phyloP scores from a whole-genome alignment of 768 basidiomycete species.

The Mycena sanguinolenta region DNA sequence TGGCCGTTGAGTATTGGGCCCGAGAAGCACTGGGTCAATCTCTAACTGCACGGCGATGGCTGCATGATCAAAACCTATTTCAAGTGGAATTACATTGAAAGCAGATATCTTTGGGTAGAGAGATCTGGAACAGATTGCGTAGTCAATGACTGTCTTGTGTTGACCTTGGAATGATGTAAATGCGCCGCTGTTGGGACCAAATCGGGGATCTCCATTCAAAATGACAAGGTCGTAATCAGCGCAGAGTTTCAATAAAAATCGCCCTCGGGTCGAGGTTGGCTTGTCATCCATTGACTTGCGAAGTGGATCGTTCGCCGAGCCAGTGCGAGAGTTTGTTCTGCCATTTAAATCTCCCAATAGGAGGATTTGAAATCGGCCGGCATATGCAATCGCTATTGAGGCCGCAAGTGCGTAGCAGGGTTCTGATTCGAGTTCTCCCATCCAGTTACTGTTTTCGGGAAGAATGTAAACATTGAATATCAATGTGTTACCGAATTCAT shows the following conservation, averaged over 20 bases:
- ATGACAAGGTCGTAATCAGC: slow-evolving; percentile 13
- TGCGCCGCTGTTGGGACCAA: slow-evolving; percentile 22
- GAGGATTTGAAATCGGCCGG: background rate
- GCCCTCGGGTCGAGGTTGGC: background rate
- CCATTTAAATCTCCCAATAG: slow-evolving; percentile 19
- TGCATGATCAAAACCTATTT: slow-evolving; percentile 16
- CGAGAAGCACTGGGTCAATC: background rate
- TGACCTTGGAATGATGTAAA: slow-evolving; percentile 29
- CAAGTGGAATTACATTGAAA: background rate
- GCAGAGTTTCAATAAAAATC: background rate
- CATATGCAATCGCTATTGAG: slow-evolving; percentile 13
- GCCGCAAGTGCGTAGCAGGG: slow-evolving; percentile 12
- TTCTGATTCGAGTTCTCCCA: slow-evolving; percentile 9
- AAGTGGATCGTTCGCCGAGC: background rate
- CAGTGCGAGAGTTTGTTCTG: background rate
- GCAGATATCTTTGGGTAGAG: background rate
- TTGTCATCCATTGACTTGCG: slow-evolving; percentile 10
- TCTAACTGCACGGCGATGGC: background rate
- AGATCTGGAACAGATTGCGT: slow-evolving; percentile 9
- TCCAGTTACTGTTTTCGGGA: slow-evolving; percentile 6
- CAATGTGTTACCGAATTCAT: background rate
- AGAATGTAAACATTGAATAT: slow-evolving; percentile 24
- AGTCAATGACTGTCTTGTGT: slow-evolving; percentile 21
- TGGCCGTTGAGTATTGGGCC: background rate
- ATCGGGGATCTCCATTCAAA: slow-evolving; percentile 6